phyloP scores from a whole-genome alignment of 2,329 filamentous ascomycete genomes.

The Botryotinia calthae region DNA sequence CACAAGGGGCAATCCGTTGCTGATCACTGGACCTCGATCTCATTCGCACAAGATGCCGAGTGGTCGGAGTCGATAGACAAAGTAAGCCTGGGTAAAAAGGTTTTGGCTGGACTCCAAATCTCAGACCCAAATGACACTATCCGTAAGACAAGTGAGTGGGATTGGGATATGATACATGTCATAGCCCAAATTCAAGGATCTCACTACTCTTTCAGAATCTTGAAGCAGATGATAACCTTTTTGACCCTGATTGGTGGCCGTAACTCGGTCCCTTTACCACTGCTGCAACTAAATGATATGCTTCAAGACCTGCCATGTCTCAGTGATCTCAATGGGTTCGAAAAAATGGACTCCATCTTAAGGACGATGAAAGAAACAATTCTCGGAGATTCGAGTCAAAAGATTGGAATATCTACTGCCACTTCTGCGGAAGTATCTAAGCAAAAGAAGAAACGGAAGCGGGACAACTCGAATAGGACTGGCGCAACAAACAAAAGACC shows the following conservation, averaged over 20 bases:
- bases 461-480: not conserved
- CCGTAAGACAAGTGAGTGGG: constrained; percentile 21
- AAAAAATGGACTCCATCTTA: constrained; percentile 8
- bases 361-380: not conserved
- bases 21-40: constrained; percentile 33
- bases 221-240: constrained; percentile 36
- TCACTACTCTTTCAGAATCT: constrained; percentile 38
- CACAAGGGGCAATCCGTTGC: constrained; percentile 22
- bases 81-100: constrained; percentile 20
- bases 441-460: constrained; percentile 31
- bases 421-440: not conserved
- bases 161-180: constrained; percentile 39
- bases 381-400: not conserved
- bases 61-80: constrained; percentile 33
- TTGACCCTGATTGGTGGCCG: constrained; percentile 17
- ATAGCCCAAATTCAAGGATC: constrained; percentile 37
- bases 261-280: constrained; percentile 16
- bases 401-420: not conserved
- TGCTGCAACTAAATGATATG: constrained; percentile 22
- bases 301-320: constrained; percentile 30
- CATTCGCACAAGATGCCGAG: constrained; percentile 36
- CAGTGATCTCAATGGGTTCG: not conserved
- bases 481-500: not conserved
- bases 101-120: constrained; percentile 1
- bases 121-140: not conserved